A percentile compares a stretch with the other conserved stretches of the same genome.
phyloP scores from a whole-genome alignment of 164 flowering plant species.

The Vitis rupestris region DNA sequence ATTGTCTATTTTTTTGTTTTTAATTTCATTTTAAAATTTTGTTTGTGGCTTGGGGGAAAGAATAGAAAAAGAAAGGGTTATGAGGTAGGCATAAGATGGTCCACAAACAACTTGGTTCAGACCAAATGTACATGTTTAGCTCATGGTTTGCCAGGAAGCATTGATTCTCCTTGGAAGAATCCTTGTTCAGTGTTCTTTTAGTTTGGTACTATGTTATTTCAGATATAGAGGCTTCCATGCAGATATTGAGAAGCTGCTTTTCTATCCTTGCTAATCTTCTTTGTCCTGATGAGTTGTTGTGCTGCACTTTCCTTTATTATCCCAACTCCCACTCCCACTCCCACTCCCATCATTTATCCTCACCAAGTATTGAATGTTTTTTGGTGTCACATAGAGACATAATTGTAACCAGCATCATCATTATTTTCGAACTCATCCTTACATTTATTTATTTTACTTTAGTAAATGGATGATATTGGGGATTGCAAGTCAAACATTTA shows the following conservation, averaged over 20 bases:
- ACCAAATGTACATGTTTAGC: constrained; percentile 16
- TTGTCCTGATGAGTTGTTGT: not conserved
- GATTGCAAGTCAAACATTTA: no score
- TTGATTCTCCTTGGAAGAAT: not conserved
- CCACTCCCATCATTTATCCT: no score
- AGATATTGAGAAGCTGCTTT: not conserved
- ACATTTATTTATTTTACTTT: no score
- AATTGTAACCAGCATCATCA: no score
- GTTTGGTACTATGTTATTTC: not conserved
- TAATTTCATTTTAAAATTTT: not conserved
- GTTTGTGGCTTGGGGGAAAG: not conserved
- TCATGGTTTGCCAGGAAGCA: constrained; percentile 5
- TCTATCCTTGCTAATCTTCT: not conserved
- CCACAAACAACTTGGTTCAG: constrained; percentile 1
- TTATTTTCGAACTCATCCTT: no score
- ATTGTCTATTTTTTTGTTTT: not conserved
- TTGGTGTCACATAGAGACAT: no score
- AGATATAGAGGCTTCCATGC: constrained; percentile 11
- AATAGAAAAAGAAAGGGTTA: not conserved
- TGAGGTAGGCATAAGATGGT: constrained; percentile 2
- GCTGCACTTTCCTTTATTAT: not conserved
- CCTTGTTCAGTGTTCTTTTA: constrained; percentile 6
- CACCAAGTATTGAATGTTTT: no score
- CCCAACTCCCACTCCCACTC: not conserved
- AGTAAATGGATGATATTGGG: no score